Conservation (phyloP, 306 rosid genomes). For the Fragaria vesca region DNA sequence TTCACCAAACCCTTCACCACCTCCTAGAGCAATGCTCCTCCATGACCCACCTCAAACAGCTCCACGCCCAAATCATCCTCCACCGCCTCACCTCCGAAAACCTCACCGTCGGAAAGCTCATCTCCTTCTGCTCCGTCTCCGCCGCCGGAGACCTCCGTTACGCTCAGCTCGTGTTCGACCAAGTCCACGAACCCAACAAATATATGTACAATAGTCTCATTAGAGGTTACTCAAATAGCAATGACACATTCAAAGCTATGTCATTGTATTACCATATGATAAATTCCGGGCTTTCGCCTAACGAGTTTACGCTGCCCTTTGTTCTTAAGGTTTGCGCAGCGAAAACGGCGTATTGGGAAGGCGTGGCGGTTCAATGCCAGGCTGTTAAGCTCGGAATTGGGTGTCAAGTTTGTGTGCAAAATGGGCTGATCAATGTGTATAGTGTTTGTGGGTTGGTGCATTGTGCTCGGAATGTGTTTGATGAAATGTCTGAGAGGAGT, state of each 20-base stretch:
- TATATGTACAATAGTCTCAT: slow-evolving; percentile 74
- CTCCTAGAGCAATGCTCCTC: slow-evolving; percentile 54
- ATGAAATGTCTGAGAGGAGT: slow-evolving; percentile 48
- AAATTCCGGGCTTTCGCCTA: slow-evolving; percentile 46
- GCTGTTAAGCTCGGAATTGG: slow-evolving; percentile 57
- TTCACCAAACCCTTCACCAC: slow-evolving; percentile 52
- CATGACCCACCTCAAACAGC: slow-evolving; percentile 49
- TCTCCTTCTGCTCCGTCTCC: slow-evolving; percentile 42
- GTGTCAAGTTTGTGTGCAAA: slow-evolving; percentile 47
- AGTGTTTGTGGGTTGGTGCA: slow-evolving; percentile 39
- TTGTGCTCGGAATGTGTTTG: slow-evolving; percentile 55
- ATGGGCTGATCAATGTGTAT: slow-evolving; percentile 47
- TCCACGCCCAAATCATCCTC: slow-evolving; percentile 67
- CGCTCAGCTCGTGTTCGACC: slow-evolving; percentile 51
- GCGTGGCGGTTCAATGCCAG: slow-evolving; percentile 49
- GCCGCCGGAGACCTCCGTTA: slow-evolving; percentile 41
- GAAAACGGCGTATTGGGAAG: slow-evolving; percentile 44
- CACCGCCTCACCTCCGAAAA: slow-evolving; percentile 40
- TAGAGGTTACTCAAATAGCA: slow-evolving; percentile 50
- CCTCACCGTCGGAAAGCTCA: slow-evolving; percentile 48
- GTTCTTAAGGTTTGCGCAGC: slow-evolving; percentile 58
- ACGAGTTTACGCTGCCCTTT: slow-evolving; percentile 69
- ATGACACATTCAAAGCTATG: slow-evolving; percentile 37
- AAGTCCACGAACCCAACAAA: slow-evolving; percentile 50
- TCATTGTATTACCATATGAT: slow-evolving; percentile 52